Evolutionary conservation across 352 stramenopile genomes (phyloP).

Genomic region (Albugo laibachii): DNA sequence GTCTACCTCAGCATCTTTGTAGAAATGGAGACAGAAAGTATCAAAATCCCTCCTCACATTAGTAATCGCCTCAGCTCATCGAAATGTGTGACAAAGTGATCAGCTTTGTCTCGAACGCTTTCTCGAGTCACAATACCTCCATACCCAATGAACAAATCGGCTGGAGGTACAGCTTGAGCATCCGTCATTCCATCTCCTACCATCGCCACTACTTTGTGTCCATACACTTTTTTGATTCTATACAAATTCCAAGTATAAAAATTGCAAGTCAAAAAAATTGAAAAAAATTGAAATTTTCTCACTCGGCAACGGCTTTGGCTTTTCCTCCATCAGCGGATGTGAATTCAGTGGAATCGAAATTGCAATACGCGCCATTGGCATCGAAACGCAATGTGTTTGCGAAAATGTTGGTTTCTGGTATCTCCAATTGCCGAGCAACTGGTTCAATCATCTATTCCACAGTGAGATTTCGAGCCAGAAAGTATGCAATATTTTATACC

Average conservation of each 20-base stretch:
- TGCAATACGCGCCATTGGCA: constrained; percentile 68
- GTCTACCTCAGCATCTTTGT: too few relatives aligned
- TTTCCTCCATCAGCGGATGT: constrained; percentile 79
- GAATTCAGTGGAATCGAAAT: constrained; percentile 89
- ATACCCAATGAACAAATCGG: constrained; percentile 94
- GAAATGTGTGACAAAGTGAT: constrained; percentile 97
- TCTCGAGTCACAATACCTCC: constrained; percentile 89
- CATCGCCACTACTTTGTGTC: constrained; percentile 94
- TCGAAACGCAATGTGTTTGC: constrained; percentile 96
- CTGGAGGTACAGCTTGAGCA: constrained; percentile 92
- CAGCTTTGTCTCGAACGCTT: constrained; percentile 83
- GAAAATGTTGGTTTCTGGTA: constrained; percentile 86
- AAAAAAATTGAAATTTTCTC: not conserved
- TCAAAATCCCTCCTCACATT: constrained; percentile 8
- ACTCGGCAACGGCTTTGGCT: constrained; percentile 55
- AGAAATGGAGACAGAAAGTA: too few relatives aligned
- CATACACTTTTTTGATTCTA: constrained; percentile 80
- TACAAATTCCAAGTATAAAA: constrained; percentile 6
- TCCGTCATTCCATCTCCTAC: constrained; percentile 98
- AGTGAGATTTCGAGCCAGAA: constrained; percentile 6
- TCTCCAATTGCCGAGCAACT: constrained; percentile 70
- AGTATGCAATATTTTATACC: too few relatives aligned
- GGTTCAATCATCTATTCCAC: constrained; percentile 88
- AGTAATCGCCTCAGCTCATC: constrained; percentile 35
- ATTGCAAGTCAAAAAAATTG: not conserved